Conservation (phyloP, 2,329 filamentous ascomycete genomes). For the Colletotrichum acutatum region DNA sequence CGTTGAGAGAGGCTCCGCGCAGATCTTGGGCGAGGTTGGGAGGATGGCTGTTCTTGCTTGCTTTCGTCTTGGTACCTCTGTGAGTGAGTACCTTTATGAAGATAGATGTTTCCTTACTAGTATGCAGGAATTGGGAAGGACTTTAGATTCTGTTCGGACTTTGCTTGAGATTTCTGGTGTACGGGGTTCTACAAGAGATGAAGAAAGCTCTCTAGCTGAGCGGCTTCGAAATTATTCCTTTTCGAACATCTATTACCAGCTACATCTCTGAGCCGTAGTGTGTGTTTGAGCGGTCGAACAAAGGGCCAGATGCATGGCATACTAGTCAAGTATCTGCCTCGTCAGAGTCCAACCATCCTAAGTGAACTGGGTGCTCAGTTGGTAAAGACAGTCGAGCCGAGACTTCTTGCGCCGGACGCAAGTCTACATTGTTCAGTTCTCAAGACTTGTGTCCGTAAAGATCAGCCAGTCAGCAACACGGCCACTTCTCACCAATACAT, state of each 20-base stretch:
- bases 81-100: neutral
- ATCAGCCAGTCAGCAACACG: neutral
- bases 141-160: neutral
- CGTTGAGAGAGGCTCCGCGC: no score
- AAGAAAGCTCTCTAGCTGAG: neutral
- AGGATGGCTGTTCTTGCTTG: neutral
- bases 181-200: neutral
- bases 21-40: neutral
- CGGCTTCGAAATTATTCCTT: neutral
- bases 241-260: neutral
- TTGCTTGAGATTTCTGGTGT: neutral
- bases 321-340: no score
- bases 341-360: neutral
- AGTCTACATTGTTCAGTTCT: neutral
- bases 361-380: neutral
- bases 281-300: no score
- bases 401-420: neutral
- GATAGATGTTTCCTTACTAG: neutral
- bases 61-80: neutral
- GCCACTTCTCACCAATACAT: neutral
- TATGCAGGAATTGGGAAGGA: neutral
- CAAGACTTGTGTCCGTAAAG: neutral
- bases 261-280: neutral
- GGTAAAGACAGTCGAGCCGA: neutral
- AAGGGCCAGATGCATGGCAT: no score